These are phyloP conservation scores for Chloromonas sp. DNA, from an alignment of 163 green algal species.

Conservation along the genomic window DNA sequence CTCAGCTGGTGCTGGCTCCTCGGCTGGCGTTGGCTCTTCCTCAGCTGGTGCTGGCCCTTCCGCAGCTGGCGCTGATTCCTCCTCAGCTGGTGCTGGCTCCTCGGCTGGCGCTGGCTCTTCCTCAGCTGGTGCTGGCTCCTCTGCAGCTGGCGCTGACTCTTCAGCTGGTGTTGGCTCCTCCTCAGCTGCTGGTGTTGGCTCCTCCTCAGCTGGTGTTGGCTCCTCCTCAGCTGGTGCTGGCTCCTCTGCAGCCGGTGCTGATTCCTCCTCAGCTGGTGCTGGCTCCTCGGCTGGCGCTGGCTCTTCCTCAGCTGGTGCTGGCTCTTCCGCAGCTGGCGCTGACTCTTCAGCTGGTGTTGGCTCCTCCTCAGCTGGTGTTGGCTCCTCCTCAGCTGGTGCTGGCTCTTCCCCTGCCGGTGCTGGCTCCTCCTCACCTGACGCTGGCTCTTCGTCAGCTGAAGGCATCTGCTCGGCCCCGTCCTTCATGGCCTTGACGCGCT, in stretches of 20 bases:
- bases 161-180: background rate
- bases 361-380: background rate
- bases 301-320: background rate
- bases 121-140: background rate
- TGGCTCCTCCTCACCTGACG: background rate
- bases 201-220: background rate
- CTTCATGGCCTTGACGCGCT: slow-evolving; percentile 31
- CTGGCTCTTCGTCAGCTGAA: background rate
- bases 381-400: background rate
- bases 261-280: background rate
- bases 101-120: background rate
- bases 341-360: background rate
- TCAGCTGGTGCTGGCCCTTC: background rate
- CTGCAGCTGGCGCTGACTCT: background rate
- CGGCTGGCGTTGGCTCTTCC: background rate
- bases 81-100: background rate
- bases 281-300: background rate
- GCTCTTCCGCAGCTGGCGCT: background rate
- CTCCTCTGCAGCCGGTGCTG: background rate
- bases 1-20: background rate
- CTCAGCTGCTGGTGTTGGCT: background rate
- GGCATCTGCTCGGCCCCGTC: background rate
- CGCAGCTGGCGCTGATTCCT: background rate
- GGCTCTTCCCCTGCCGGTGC: background rate
- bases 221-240: background rate